Evolutionary conservation across 257 asterid species (phyloP), one percentile per base, ranked within the genome.

Genomic region (Apocynum venetum): DNA sequence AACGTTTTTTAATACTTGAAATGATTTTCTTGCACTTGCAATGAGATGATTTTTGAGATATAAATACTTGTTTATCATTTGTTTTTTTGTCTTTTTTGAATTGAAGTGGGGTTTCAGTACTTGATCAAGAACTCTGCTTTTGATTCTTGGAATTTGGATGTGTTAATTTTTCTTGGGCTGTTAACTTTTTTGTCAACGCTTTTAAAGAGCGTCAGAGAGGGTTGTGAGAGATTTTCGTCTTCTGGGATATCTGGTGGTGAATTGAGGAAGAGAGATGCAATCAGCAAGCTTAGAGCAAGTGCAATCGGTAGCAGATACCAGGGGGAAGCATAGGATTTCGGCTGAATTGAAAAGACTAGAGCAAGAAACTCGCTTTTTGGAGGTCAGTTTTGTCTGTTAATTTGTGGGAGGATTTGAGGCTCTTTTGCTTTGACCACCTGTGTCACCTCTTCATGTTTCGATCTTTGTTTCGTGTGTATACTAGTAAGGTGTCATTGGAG

Each of bases 281-380:
- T 84, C 91, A 1, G 90, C 75, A 79, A 90, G 88, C 84, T 85
- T 91, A 44, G 97, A 86, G 57, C 94, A 82, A 78, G 83, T 77
- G 74, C 85, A 87, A 86, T 88, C 90, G 87, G 86, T 63, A 48
- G 85, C 77, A 57, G 98, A 92, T 85, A 85, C 91, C 17, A 87
- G 97, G 86, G 98, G 98, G 83, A 95, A 92, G 69, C 98, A 95
- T 85, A 81, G 88, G 88, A 85, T 93, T 87, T 87, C 93, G 53
- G 98, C 96, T 76, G 96, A 95, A 90, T 83, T 95, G 88, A 95
- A 95, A 89, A 90, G 97, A 70, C 90, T 93, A 77, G 98, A 93
- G 84, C 98, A 95, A 86, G 98, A 95, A 86, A 79, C 93, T 80
- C 93, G 97, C 59, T 93, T 89, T 82, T 85, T 95, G 87, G 97